Conservation (phyloP, 805 yeast species). For the Yarrowia divulgata region DNA sequence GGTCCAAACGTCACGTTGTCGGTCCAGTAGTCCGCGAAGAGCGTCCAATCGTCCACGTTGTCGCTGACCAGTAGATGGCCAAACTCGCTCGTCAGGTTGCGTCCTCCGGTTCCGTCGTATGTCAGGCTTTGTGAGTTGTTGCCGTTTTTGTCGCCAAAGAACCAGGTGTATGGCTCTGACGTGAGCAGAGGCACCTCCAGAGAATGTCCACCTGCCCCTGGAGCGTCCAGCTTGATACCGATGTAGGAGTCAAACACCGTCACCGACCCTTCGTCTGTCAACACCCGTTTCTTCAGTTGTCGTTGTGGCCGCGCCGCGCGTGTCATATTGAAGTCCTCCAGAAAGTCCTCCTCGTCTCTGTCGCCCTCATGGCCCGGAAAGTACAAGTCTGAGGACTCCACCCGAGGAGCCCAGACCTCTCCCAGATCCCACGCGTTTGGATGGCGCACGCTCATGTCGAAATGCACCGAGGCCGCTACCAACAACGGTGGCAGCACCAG, state of each 20-base stretch:
- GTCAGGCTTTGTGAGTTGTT: neutral
- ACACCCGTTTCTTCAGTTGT: slow-evolving; percentile 16
- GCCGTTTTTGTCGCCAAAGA: slow-evolving; percentile 20
- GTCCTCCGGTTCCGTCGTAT: slow-evolving; percentile 2
- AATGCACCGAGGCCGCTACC: slow-evolving; percentile 29
- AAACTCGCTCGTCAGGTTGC: neutral
- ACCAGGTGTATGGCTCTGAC: slow-evolving; percentile 12
- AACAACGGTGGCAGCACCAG: slow-evolving; percentile 12
- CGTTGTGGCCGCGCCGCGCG: neutral
- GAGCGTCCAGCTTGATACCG: slow-evolving; percentile 3
- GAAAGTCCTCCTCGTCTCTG: slow-evolving; percentile 1
- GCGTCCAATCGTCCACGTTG: slow-evolving; percentile 16
- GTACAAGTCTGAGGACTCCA: neutral
- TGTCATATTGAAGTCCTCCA: neutral
- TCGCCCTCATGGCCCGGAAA: neutral
- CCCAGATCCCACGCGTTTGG: slow-evolving; percentile 20
- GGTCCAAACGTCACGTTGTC: slow-evolving; percentile 19
- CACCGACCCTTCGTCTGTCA: slow-evolving; percentile 14
- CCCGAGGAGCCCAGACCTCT: slow-evolving; percentile 10
- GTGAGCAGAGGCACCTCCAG: neutral
- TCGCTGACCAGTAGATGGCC: slow-evolving; percentile 8
- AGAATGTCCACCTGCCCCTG: slow-evolving; percentile 21
- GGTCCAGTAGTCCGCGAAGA: slow-evolving; percentile 33
- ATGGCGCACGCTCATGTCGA: slow-evolving; percentile 27
- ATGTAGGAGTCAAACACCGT: slow-evolving; percentile 8